These are phyloP conservation scores for Ogataea thermomethanolica DNA, from an alignment of 805 yeast species.

Conservation along the genomic window DNA sequence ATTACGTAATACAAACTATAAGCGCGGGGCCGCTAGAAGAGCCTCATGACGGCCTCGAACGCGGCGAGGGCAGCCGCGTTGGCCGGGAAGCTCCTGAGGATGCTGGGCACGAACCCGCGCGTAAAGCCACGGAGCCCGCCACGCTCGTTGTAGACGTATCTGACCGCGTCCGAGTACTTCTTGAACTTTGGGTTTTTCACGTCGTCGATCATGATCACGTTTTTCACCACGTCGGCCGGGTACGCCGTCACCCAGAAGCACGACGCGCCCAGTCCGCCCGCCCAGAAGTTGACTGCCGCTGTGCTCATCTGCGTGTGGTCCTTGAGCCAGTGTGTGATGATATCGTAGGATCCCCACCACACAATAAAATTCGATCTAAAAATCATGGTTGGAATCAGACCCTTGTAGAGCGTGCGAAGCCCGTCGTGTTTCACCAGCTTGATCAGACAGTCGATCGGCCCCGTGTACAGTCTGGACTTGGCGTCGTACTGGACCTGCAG, in stretches of 20 bases:
- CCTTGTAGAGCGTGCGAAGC: conserved; percentile 71
- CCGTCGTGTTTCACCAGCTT: conserved; percentile 61
- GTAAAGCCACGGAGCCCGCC: conserved; percentile 71
- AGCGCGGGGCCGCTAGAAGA: conserved; percentile 12
- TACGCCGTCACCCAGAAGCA: conserved; percentile 89
- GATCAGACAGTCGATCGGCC: conserved; percentile 74
- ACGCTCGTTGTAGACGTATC: conserved; percentile 55
- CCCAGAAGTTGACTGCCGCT: conserved; percentile 81
- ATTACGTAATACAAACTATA: not conserved
- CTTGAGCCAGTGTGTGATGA: conserved; percentile 67
- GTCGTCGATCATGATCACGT: conserved; percentile 76
- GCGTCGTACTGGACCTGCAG: conserved; percentile 89
- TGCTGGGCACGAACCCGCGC: conserved; percentile 76
- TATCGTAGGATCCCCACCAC: conserved; percentile 93
- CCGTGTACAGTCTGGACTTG: conserved; percentile 58
- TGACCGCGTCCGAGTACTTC: conserved; percentile 69
- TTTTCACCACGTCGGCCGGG: conserved; percentile 86
- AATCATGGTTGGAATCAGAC: conserved; percentile 79
- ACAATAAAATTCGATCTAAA: conserved; percentile 83
- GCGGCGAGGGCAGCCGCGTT: conserved; percentile 92
- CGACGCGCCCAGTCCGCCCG: conserved; percentile 84
- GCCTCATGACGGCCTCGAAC: conserved; percentile 78
- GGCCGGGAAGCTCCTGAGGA: conserved; percentile 84
- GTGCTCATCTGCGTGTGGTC: conserved; percentile 61
- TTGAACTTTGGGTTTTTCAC: conserved; percentile 68